Base-by-base conservation (phyloP, 352 stramenopile species). In the Pythium rishiriense region DNA sequence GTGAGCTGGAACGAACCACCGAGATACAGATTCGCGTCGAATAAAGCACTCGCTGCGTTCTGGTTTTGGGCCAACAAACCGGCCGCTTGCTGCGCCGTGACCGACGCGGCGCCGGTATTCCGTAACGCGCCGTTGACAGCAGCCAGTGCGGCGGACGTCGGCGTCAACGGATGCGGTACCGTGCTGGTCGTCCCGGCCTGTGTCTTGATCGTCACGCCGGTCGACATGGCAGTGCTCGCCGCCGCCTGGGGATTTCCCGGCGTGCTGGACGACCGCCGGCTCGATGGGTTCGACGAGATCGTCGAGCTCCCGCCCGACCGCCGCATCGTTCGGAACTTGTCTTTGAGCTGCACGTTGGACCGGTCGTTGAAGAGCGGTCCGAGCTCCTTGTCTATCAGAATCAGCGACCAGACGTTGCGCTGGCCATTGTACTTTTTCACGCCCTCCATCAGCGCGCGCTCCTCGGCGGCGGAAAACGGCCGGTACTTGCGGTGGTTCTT, bases 401-500 rank as follows among this genome's bases (percentile, higher is more conserved):
- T 93, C 21, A 93, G 67, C 21, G 83, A 92, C 85, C 85, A 93
- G 26, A 93, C 85, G 49, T 93, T 93, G 19, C 85, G 67, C 59
- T 93, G 85, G 0, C 85, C 85, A 46, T 88, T 88, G 77, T 92
- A 93, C 67, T 92, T 91, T 59, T 88, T 90, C 39, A 93, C 85
- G 9, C 85, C 85, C 48, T 93, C 85, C 63, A 97, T 78, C n/a
- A 98, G 64, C n/a, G 84, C 80, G 21, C 81, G 79, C 39, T 85
- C 74, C 65, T 98, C 93, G 1, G 79, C 72, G 0, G 80, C 77
- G 4, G 81, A 83, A 58, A 93, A 93, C 15, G 85, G 85, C 1
- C 85, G 81, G 51, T 93, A 93, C 62, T 93, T 93, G 55, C 85
- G 83, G 58, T 92, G 83, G 64, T 93, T 93, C 52, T 93, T 93